phyloP scores from a whole-genome alignment of 148 eudicot species.

The Polygonum aviculare region DNA sequence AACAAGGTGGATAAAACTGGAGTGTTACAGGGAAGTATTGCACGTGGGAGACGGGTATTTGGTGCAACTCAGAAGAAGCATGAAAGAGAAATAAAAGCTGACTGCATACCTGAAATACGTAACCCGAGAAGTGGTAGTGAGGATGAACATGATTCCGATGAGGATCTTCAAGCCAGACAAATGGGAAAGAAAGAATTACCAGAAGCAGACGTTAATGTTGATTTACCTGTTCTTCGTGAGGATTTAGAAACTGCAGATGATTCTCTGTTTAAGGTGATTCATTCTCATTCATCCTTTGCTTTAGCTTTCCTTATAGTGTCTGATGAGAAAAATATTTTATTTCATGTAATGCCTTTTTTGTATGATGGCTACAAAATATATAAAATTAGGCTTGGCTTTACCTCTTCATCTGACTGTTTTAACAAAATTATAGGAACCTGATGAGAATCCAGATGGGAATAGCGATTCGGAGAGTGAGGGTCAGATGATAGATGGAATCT shows the following conservation, averaged over 20 bases:
- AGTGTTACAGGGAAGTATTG: conserved; percentile 18
- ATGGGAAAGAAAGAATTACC: conserved; percentile 20
- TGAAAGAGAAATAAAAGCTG: conserved; percentile 24
- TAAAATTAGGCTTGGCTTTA: not conserved
- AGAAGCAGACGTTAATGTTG: conserved; percentile 36
- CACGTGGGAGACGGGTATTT: conserved; percentile 76
- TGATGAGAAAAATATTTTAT: too few relatives aligned
- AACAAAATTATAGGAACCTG: conserved; percentile 27
- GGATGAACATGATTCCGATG: conserved; percentile 40
- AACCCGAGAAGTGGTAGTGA: conserved; percentile 74
- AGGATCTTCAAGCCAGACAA: conserved; percentile 21
- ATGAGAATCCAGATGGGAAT: conserved; percentile 26
- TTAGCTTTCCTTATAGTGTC: conserved; percentile 10
- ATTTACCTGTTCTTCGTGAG: conserved; percentile 67
- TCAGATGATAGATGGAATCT: conserved; percentile 84
- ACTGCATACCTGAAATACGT: conserved; percentile 38
- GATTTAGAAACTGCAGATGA: conserved; percentile 50
- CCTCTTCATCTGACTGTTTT: conserved; percentile 10
- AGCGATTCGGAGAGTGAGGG: conserved; percentile 66
- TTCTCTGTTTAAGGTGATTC: conserved; percentile 52
- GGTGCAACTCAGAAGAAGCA: conserved; percentile 49
- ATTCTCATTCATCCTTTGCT: not conserved
- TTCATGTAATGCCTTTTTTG: too few relatives aligned
- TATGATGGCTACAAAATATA: too few relatives aligned
- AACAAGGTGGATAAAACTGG: conserved; percentile 30